These are phyloP conservation scores for Lasiosphaeria miniovina DNA, from an alignment of 495 filamentous ascomycete genomes.

Conservation along the genomic window DNA sequence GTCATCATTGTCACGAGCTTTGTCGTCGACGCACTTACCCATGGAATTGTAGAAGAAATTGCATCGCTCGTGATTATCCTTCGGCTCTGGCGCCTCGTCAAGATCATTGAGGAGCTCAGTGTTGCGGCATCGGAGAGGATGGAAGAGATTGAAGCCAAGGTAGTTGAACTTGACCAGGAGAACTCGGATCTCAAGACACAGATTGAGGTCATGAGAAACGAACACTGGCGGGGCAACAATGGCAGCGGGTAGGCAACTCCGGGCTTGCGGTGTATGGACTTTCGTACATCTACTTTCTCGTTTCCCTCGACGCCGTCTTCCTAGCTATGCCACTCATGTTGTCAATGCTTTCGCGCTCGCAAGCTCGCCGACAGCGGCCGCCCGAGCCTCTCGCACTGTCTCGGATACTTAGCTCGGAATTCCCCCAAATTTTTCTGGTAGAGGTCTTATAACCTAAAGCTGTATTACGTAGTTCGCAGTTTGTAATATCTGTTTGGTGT, in stretches of 20 bases:
- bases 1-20: conserved; percentile 60
- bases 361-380: too few species aligned
- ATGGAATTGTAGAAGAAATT: conserved; percentile 57
- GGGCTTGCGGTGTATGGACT: not conserved
- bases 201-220: conserved; percentile 13
- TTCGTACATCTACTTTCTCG: too few species aligned
- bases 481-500: too few species aligned
- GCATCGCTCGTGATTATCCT: conserved; percentile 61
- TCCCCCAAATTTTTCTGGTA: too few species aligned
- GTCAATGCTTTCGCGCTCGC: too few species aligned
- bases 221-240: not conserved
- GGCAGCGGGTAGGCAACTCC: too few species aligned
- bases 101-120: conserved; percentile 63
- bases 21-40: conserved; percentile 54
- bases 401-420: too few species aligned
- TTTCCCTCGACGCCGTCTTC: too few species aligned
- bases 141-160: conserved; percentile 20
- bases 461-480: too few species aligned
- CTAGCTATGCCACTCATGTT: too few species aligned
- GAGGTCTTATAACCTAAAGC: too few species aligned
- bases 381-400: too few species aligned
- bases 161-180: conserved; percentile 19
- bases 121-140: conserved; percentile 54
- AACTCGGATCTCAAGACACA: conserved; percentile 15
- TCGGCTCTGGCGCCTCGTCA: conserved; percentile 65